These are phyloP conservation scores for Tolypocladium tundrense DNA, from an alignment of 2,329 filamentous ascomycete genomes.

Conservation along the genomic window DNA sequence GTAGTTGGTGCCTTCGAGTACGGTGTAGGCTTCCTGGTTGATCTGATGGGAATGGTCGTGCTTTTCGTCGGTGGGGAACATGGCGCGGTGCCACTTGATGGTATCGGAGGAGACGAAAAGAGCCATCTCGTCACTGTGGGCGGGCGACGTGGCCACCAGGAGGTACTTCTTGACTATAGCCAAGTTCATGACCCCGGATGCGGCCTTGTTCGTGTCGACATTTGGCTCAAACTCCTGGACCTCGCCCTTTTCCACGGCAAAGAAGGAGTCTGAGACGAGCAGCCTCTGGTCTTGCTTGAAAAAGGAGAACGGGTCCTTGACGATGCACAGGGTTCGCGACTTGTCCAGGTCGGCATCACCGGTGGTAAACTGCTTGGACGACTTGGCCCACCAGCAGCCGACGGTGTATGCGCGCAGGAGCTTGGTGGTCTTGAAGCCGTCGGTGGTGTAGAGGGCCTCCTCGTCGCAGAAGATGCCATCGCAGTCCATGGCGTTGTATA, in stretches of 20 bases:
- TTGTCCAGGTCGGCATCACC: constrained; percentile 55
- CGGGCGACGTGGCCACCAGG: constrained; percentile 70
- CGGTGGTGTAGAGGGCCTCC: constrained; percentile 62
- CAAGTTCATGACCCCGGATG: constrained; percentile 71
- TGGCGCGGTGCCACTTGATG: constrained; percentile 77
- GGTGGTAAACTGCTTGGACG: constrained; percentile 61
- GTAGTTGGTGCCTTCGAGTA: constrained; percentile 94
- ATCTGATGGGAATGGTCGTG: constrained; percentile 57
- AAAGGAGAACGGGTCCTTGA: constrained; percentile 60
- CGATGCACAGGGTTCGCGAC: constrained; percentile 70
- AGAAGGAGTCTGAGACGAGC: constrained; percentile 75
- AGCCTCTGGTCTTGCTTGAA: constrained; percentile 67
- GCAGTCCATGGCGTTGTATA: constrained; percentile 71
- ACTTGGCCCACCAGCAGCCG: constrained; percentile 83
- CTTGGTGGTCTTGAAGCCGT: constrained; percentile 69
- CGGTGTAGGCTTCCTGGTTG: constrained; percentile 80
- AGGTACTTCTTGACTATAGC: constrained; percentile 80
- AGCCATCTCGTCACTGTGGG: constrained; percentile 79
- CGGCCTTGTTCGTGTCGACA: constrained; percentile 61
- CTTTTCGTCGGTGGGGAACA: constrained; percentile 73
- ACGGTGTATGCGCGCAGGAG: constrained; percentile 57
- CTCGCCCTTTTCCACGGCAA: constrained; percentile 40
- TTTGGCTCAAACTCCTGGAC: constrained; percentile 63
- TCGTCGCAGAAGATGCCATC: constrained; percentile 53
- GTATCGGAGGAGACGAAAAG: constrained; percentile 83